Evolutionary conservation across 2,329 filamentous ascomycete species (phyloP).

Genomic region (Pseudogymnoascus sp.): DNA sequence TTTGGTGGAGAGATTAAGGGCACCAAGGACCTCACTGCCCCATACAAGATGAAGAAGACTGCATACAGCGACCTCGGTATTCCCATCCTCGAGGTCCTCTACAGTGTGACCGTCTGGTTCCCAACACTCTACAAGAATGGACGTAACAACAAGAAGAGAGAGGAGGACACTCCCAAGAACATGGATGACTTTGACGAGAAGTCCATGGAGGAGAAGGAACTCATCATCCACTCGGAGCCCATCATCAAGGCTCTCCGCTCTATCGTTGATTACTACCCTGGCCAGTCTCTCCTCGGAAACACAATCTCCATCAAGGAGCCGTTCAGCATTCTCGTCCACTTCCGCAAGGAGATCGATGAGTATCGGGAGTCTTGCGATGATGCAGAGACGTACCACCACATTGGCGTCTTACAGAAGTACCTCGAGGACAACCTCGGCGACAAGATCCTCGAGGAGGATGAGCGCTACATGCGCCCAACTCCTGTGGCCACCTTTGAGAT

Average conservation of each 20-base stretch:
- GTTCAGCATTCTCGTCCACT: slow-evolving; percentile 31
- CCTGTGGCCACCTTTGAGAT: slow-evolving; percentile 19
- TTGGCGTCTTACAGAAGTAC: slow-evolving; percentile 11
- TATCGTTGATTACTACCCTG: slow-evolving; percentile 21
- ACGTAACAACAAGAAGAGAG: slow-evolving; percentile 10
- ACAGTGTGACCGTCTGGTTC: slow-evolving; percentile 20
- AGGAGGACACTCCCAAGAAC: slow-evolving; percentile 14
- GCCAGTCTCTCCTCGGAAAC: slow-evolving; percentile 17
- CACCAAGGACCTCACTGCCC: slow-evolving; percentile 17
- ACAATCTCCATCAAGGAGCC: slow-evolving; percentile 27
- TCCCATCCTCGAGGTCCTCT: slow-evolving; percentile 19
- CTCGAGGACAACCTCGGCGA: slow-evolving; percentile 19
- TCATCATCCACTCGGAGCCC: slow-evolving; percentile 20
- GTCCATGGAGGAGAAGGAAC: slow-evolving; percentile 21
- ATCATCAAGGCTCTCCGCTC: slow-evolving; percentile 21
- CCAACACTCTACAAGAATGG: slow-evolving; percentile 18
- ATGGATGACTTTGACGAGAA: slow-evolving; percentile 18
- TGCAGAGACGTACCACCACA: slow-evolving; percentile 18
- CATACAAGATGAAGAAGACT: slow-evolving; percentile 20
- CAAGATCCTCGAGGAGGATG: slow-evolving; percentile 18
- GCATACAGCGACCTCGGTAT: slow-evolving; percentile 17
- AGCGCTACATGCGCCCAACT: slow-evolving; percentile 14
- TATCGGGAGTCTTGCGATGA: slow-evolving; percentile 19
- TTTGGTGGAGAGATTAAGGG: slow-evolving; percentile 19
- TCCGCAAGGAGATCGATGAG: slow-evolving; percentile 19